Conservation (phyloP, 2,329 filamentous ascomycete genomes). For the Paecilomyces niveus region DNA sequence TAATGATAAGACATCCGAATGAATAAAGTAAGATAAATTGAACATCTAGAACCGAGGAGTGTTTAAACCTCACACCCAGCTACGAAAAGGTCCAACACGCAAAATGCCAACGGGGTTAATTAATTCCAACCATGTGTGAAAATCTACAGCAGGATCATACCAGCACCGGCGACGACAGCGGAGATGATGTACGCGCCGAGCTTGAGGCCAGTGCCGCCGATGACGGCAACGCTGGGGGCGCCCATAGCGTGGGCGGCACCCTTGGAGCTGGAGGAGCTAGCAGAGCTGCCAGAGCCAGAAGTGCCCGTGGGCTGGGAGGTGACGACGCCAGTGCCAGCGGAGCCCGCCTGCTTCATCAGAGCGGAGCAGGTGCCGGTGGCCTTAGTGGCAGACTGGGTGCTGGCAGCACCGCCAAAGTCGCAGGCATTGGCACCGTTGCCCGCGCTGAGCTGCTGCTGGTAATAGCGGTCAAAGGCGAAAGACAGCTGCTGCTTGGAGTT, state of each 20-base stretch:
- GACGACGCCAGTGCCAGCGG: conserved; percentile 32
- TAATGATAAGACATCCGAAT: background rate
- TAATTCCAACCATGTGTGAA: background rate
- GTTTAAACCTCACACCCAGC: background rate
- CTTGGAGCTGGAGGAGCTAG: conserved; percentile 17
- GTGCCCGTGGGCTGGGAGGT: conserved; percentile 27
- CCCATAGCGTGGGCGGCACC: conserved; percentile 19
- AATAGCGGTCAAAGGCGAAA: conserved; percentile 42
- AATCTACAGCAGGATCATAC: conserved; percentile 42
- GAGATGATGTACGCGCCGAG: conserved; percentile 38
- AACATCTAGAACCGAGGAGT: background rate
- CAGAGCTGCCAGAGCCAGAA: conserved; percentile 7
- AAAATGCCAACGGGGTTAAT: background rate
- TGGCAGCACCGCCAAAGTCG: conserved; percentile 37
- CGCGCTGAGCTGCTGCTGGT: conserved; percentile 29
- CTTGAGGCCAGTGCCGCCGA: conserved; percentile 34
- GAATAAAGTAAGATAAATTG: background rate
- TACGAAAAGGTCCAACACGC: background rate
- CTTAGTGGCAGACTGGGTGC: conserved; percentile 23
- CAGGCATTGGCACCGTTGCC: conserved; percentile 32
- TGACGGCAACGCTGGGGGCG: conserved; percentile 17
- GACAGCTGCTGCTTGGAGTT: conserved; percentile 37
- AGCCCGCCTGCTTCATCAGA: conserved; percentile 33
- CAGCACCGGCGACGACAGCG: conserved; percentile 36
- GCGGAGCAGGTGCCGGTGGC: conserved; percentile 27